These are phyloP conservation scores for Mycotypha africana DNA, from an alignment of 371 early-diverging fungal species.

Conservation along the genomic window DNA sequence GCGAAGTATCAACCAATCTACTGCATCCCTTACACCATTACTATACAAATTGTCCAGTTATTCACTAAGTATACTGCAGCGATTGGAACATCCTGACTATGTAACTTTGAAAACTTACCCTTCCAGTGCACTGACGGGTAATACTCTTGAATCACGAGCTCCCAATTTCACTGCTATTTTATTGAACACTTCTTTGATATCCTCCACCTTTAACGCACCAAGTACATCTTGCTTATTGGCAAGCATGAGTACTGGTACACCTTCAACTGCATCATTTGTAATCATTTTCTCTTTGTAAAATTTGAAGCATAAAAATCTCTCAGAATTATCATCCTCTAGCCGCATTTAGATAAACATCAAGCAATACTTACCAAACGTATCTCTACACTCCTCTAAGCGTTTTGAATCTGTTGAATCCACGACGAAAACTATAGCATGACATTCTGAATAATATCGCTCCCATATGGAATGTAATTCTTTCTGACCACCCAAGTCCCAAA, in stretches of 20 bases:
- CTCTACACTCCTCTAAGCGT: conserved; percentile 78
- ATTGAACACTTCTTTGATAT: conserved; percentile 90
- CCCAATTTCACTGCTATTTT: conserved; percentile 79
- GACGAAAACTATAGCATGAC: conserved; percentile 92
- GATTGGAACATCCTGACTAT: too few relatives aligned
- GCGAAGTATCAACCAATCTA: conserved; percentile 77
- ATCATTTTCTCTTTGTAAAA: conserved; percentile 60
- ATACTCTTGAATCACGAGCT: conserved; percentile 63
- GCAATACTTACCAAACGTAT: conserved; percentile 65
- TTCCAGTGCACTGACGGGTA: conserved; percentile 75
- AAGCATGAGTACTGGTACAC: conserved; percentile 89
- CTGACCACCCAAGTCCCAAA: conserved; percentile 96
- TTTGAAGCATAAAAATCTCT: not conserved
- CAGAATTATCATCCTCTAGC: not conserved
- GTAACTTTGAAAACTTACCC: too few relatives aligned
- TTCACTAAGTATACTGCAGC: too few relatives aligned
- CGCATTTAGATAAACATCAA: too few relatives aligned
- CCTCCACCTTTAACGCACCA: conserved; percentile 72
- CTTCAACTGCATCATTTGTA: conserved; percentile 69
- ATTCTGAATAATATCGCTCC: conserved; percentile 91
- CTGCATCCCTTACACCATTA: conserved; percentile 77
- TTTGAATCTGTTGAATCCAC: conserved; percentile 81
- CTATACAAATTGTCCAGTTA: too few relatives aligned
- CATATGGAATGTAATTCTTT: conserved; percentile 84
- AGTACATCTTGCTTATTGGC: conserved; percentile 89